phyloP scores from a whole-genome alignment of 306 rosid species.

The Lathyrus tuberosus region DNA sequence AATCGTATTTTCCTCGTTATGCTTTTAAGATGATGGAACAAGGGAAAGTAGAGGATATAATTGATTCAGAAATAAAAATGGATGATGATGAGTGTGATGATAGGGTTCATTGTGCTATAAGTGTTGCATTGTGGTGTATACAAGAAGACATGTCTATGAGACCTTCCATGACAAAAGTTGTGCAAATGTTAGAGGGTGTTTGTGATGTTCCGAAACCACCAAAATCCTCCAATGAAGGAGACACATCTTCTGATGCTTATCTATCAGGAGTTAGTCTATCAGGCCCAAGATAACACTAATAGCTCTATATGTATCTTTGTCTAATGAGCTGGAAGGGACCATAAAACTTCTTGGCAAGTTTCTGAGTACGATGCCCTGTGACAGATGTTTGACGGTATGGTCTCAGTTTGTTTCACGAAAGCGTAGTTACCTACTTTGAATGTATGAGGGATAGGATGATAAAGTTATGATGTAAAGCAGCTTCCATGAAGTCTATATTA shows the following conservation, averaged over 20 bases:
- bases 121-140: constrained; percentile 44
- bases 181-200: constrained; percentile 88
- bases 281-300: constrained; percentile 46
- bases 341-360: too few relatives aligned
- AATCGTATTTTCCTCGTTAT: constrained; percentile 73
- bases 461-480: too few relatives aligned
- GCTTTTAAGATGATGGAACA: constrained; percentile 87
- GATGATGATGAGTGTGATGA: constrained; percentile 36
- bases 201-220: constrained; percentile 66
- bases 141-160: constrained; percentile 72
- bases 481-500: too few relatives aligned
- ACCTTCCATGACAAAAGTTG: constrained; percentile 85
- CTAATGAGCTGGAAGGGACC: too few relatives aligned
- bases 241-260: constrained; percentile 65
- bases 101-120: constrained; percentile 52
- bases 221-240: constrained; percentile 60
- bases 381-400: too few relatives aligned
- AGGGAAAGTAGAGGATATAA: constrained; percentile 59
- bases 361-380: too few relatives aligned
- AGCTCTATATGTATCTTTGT: too few relatives aligned
- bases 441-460: too few relatives aligned
- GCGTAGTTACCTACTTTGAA: too few relatives aligned
- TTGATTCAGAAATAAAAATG: constrained; percentile 49
- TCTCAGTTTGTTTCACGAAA: too few relatives aligned
- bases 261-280: constrained; percentile 76